phyloP scores from a whole-genome alignment of 192 early-diverging fungal species.

The Phlyctochytrium arcticum region DNA sequence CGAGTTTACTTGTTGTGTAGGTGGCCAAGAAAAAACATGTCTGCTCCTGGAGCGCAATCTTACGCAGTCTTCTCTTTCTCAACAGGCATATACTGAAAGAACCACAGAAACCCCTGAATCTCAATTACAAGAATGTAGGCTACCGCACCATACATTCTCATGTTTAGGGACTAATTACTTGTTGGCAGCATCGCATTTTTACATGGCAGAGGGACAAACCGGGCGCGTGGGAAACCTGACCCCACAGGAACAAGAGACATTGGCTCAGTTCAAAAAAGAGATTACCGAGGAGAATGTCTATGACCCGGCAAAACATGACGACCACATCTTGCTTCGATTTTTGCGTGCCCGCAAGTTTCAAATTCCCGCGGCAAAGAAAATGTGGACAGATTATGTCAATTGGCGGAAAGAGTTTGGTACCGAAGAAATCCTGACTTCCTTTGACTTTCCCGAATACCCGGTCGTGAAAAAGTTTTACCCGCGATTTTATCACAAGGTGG shows the following conservation, averaged over 20 bases:
- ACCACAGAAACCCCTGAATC: too few species aligned
- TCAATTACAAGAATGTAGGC: too few species aligned
- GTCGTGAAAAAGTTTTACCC: conserved; percentile 64
- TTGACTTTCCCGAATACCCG: conserved; percentile 63
- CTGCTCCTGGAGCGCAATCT: too few species aligned
- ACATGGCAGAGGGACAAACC: conserved; percentile 13
- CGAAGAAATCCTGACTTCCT: conserved; percentile 42
- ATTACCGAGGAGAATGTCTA: conserved; percentile 52
- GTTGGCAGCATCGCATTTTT: too few species aligned
- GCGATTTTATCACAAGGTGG: conserved; percentile 83
- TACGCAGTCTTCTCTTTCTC: too few species aligned
- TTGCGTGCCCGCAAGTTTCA: conserved; percentile 71
- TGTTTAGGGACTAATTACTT: too few species aligned
- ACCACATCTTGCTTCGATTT: conserved; percentile 68
- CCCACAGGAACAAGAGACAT: conserved; percentile 48
- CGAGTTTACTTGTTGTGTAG: too few species aligned
- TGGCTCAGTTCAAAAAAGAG: conserved; percentile 56
- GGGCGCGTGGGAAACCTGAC: conserved; percentile 62
- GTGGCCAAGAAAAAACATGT: too few species aligned
- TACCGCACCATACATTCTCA: too few species aligned
- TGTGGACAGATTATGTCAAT: conserved; percentile 64
- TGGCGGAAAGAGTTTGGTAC: conserved; percentile 64
- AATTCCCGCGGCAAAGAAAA: conserved; percentile 59
- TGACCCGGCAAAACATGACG: conserved; percentile 57
- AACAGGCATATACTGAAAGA: too few species aligned